A percentile compares a stretch with the other conserved stretches of the same genome.
These are phyloP conservation scores for Leptographium flavum DNA, from an alignment of 2,329 filamentous ascomycete genomes.

Conservation along the genomic window DNA sequence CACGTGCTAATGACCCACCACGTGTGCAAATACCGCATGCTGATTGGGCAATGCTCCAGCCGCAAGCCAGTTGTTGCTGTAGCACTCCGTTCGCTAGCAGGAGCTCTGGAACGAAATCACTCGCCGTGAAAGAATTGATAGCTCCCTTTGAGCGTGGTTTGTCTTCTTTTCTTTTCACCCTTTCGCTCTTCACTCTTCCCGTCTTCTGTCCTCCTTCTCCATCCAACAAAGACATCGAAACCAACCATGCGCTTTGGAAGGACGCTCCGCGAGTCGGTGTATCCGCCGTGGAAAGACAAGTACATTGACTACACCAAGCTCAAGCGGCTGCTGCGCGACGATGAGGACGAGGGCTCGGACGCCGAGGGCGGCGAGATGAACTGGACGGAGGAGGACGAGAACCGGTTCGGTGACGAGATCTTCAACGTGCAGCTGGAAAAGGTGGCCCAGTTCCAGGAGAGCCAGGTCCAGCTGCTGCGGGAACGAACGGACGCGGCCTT, in stretches of 20 bases:
- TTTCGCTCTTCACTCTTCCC: background rate
- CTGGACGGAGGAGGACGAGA: conserved; percentile 93
- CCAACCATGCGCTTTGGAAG: conserved; percentile 76
- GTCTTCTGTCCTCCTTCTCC: background rate
- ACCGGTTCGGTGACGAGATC: conserved; percentile 84
- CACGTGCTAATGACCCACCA: background rate
- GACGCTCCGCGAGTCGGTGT: conserved; percentile 66
- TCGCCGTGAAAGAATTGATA: background rate
- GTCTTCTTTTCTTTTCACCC: background rate
- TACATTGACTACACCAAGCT: conserved; percentile 95
- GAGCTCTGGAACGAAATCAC: conserved; percentile 4
- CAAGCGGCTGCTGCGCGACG: conserved; percentile 76
- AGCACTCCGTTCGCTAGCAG: background rate
- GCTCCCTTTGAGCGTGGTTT: background rate
- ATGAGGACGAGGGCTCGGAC: conserved; percentile 40
- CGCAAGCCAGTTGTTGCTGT: background rate
- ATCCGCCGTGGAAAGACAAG: conserved; percentile 78
- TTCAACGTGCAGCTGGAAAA: conserved; percentile 93
- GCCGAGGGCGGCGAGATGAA: conserved; percentile 4
- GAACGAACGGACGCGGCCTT: conserved; percentile 40
- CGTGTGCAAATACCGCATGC: background rate
- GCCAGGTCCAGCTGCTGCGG: conserved; percentile 49
- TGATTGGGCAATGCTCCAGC: conserved; percentile 5
- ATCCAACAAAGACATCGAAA: background rate
- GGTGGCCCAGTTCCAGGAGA: conserved; percentile 76